A percentile compares a stretch with the other conserved stretches of the same genome.
Conservation (phyloP, 1,284 basidiomycete genomes). For the Mycena sp. region DNA sequence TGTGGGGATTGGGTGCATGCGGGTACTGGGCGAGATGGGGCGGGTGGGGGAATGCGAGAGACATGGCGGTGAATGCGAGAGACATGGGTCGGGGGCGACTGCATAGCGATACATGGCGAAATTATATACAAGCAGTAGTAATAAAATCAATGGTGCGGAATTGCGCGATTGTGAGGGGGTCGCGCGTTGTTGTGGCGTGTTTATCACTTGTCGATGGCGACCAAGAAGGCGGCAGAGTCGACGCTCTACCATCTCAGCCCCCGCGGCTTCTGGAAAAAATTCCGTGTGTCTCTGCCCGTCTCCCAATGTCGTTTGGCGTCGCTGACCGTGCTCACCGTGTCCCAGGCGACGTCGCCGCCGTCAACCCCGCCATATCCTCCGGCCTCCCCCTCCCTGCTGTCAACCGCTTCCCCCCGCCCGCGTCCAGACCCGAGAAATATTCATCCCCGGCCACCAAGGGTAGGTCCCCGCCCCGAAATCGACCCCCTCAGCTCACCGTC, state of each 20-base stretch:
- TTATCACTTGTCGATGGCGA: slow-evolving; percentile 16
- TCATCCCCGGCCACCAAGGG: slow-evolving; percentile 90
- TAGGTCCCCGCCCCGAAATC: slow-evolving; percentile 40
- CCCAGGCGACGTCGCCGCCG: slow-evolving; percentile 79
- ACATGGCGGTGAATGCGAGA: too few species aligned
- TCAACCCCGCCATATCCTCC: slow-evolving; percentile 92
- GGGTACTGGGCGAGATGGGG: slow-evolving; percentile 39
- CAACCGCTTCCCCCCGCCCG: slow-evolving; percentile 89
- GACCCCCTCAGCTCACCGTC: slow-evolving; percentile 11
- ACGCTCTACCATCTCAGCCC: slow-evolving; percentile 90
- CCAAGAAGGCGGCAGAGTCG: slow-evolving; percentile 75
- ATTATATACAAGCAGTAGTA: slow-evolving; percentile 17
- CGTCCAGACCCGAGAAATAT: slow-evolving; percentile 86
- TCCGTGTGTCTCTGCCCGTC: too few species aligned
- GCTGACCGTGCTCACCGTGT: too few species aligned
- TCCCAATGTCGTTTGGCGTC: too few species aligned
- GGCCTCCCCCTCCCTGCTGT: slow-evolving; percentile 84
- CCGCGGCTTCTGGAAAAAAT: slow-evolving; percentile 95
- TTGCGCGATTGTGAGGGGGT: slow-evolving; percentile 20
- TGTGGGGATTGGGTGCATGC: slow-evolving; percentile 59
- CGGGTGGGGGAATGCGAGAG: slow-evolving; percentile 42
- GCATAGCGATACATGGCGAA: background rate
- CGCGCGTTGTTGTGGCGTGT: background rate
- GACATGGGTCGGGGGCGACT: too few species aligned
- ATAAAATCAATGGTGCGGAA: slow-evolving; percentile 1